A percentile compares a stretch with the other conserved stretches of the same genome.
These are phyloP conservation scores for Cyclaneusma minus DNA, from an alignment of 2,329 filamentous ascomycete species.

Conservation along the genomic window DNA sequence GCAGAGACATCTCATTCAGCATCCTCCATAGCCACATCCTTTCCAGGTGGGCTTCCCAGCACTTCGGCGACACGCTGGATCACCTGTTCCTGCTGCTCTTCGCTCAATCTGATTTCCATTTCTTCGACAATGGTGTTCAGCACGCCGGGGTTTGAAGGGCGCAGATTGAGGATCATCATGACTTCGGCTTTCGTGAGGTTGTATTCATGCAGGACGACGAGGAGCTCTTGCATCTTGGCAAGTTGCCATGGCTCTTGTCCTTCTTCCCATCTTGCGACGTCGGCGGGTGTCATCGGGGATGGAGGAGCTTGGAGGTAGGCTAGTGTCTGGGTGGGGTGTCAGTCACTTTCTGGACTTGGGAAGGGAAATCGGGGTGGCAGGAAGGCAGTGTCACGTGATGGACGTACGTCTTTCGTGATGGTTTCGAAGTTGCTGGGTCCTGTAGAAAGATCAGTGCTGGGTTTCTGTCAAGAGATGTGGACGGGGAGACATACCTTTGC, in stretches of 20 bases:
- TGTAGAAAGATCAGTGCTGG: slow-evolving; percentile 20
- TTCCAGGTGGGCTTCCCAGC: slow-evolving; percentile 27
- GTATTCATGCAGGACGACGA: slow-evolving; percentile 38
- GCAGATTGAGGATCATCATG: slow-evolving; percentile 52
- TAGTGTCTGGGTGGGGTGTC: slow-evolving; percentile 30
- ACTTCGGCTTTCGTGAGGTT: slow-evolving; percentile 52
- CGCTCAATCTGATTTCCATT: slow-evolving; percentile 41
- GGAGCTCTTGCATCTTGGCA: slow-evolving; percentile 34
- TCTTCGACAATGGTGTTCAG: slow-evolving; percentile 52
- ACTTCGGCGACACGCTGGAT: slow-evolving; percentile 39
- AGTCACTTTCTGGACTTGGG: slow-evolving; percentile 2
- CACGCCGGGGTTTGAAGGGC: slow-evolving; percentile 38
- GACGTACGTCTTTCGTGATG: slow-evolving; percentile 46
- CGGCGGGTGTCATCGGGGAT: slow-evolving; percentile 38
- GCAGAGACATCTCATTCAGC: slow-evolving; percentile 11
- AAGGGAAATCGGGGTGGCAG: too few relatives aligned
- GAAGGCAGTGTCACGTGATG: too few relatives aligned
- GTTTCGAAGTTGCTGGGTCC: slow-evolving; percentile 43
- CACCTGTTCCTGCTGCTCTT: slow-evolving; percentile 42
- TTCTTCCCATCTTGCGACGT: slow-evolving; percentile 35
- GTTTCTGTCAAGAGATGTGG: too few relatives aligned
- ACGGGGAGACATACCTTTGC: too few relatives aligned
- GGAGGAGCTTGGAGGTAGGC: slow-evolving; percentile 41
- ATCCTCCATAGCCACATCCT: slow-evolving; percentile 15
- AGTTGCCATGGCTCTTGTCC: slow-evolving; percentile 25